Conservation (phyloP, 2,329 filamentous ascomycete genomes). For the Pseudopyricularia cyperi region DNA sequence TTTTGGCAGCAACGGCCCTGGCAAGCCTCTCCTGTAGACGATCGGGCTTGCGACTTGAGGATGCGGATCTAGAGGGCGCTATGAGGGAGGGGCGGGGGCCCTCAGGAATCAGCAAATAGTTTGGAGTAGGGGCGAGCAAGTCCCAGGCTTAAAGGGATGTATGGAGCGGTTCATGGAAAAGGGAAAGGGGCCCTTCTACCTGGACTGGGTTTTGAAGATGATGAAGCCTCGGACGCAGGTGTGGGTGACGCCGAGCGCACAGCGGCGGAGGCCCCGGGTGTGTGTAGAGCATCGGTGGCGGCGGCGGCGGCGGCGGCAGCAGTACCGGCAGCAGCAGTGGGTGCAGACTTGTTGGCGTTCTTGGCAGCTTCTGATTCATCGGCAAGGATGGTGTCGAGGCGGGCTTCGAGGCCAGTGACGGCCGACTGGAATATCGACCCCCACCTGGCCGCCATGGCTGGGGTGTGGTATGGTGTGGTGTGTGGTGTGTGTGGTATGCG, state of each 20-base stretch:
- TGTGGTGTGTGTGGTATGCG: no score
- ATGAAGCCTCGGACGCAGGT: slow-evolving; percentile 10
- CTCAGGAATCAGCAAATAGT: slow-evolving; percentile 7
- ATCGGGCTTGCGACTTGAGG: slow-evolving; percentile 55
- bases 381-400: slow-evolving; percentile 79
- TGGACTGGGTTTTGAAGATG: slow-evolving; percentile 18
- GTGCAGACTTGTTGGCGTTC: slow-evolving; percentile 9
- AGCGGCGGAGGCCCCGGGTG: slow-evolving; percentile 3
- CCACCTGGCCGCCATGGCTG: slow-evolving; percentile 52
- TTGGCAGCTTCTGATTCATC: slow-evolving; percentile 49
- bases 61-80: slow-evolving; percentile 50
- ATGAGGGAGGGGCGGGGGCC: no score
- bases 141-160: slow-evolving; percentile 1
- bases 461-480: slow-evolving; percentile 15
- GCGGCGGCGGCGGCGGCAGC: background rate
- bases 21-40: slow-evolving; percentile 81
- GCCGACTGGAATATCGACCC: slow-evolving; percentile 76
- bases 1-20: slow-evolving; percentile 69
- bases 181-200: slow-evolving; percentile 11
- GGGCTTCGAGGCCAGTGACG: slow-evolving; percentile 85
- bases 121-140: slow-evolving; percentile 6
- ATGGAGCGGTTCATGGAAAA: background rate
- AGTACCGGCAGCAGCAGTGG: slow-evolving; percentile 12
- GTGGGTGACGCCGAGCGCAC: slow-evolving; percentile 12
- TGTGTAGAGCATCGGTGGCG: slow-evolving; percentile 4